Evolutionary conservation across 139 green algal genomes (phyloP), one percentile per base, ranked within the genome.

Genomic region (Auxenochlorella pyrenoidosa): DNA sequence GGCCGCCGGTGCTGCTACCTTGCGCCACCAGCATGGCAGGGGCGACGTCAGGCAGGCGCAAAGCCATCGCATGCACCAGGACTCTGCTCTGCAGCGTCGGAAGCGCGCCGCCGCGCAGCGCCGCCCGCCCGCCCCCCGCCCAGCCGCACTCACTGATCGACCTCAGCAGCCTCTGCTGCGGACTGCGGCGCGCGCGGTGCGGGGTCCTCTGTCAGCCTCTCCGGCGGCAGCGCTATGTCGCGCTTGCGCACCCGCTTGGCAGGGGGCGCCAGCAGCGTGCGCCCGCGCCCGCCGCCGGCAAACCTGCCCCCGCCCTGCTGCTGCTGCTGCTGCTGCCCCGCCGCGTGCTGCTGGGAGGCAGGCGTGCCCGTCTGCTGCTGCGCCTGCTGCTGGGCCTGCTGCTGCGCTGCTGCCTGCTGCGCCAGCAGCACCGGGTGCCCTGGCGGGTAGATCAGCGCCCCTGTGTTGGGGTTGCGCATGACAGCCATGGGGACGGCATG

Each of bases 201-300:
- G 15, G 84, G 72, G 63, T 91, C 84, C 59, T 85, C 68, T 1
- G 36, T 84, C 19, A 91, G 59, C 40, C 38, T 72, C 43, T 91
- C 88, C 16, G 85, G 34, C 1, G 88, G 88, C 44, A 84, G 78
- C 40, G 86, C 81, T 18, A 91, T 70, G 60, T 88, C 82, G 30
- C 86, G 80, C 60, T 91, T 88, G 18, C 82, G 54, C 77, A 84
- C 44, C 36, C 82, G 86, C 88, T 88, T 88, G 30, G 79, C 41
- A 1, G 76, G 79, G 2, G 75, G 68, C 34, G 36, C 47, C 65
- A 79, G 44, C 78, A 68, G 32, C 38, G 40, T 32, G 59, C 84
- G 76, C 16, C 84, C 60, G 22, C 84, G 54, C 54, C 73, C 63
- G 76, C 44, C 47, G 58, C 83, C 36, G 32, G 18, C 32, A 10